These are phyloP conservation scores for Copromyces sp. DNA, from an alignment of 495 filamentous ascomycete genomes.

Conservation along the genomic window DNA sequence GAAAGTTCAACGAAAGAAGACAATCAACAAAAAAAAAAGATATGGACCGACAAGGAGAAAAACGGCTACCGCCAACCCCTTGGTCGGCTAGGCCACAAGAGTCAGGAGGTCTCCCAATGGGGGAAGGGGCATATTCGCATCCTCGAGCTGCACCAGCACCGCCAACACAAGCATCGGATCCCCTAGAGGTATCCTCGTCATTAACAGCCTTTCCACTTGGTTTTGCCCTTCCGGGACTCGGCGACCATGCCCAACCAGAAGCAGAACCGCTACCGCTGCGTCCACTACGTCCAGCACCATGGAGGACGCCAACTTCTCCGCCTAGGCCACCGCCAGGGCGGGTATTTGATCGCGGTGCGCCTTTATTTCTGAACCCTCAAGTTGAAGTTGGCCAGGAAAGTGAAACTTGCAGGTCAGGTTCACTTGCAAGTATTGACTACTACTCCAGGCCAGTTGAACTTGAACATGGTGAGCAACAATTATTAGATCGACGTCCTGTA, in stretches of 20 bases:
- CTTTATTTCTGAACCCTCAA: not conserved
- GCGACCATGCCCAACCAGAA: not conserved
- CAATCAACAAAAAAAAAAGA: not conserved
- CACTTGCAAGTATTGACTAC: not conserved
- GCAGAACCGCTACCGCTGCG: no score
- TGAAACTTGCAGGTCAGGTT: not conserved
- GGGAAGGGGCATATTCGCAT: not conserved
- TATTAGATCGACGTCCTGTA: not conserved
- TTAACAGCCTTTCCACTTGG: not conserved
- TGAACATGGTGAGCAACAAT: not conserved
- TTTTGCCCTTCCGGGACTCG: not conserved
- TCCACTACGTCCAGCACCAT: not conserved
- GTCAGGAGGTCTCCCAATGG: not conserved
- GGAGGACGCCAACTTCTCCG: not conserved
- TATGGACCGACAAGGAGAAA: not conserved
- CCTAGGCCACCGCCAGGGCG: not conserved
- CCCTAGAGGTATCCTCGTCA: not conserved
- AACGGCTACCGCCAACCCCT: not conserved
- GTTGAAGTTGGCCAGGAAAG: no score
- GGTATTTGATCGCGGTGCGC: accelerated
- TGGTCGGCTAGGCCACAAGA: not conserved
- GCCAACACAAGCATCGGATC: not conserved
- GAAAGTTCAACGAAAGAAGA: not conserved
- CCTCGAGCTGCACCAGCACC: not conserved
- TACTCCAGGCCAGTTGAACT: not conserved